phyloP scores from a whole-genome alignment of 805 yeast species.

The Wickerhamiella azyma region DNA sequence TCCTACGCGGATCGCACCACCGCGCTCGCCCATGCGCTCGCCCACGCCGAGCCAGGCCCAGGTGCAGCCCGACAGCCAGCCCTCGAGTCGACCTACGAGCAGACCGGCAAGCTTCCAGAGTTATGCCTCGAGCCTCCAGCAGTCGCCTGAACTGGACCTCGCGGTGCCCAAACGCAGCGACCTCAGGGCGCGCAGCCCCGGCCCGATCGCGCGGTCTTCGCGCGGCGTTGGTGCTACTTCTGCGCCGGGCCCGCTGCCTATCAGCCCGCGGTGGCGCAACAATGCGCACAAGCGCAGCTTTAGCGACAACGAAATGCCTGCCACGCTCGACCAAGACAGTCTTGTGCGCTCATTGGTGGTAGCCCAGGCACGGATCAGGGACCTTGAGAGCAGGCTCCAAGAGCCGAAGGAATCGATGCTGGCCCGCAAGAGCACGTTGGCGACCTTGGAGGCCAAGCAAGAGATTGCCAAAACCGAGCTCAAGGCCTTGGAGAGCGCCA shows the following conservation, averaged over 20 bases:
- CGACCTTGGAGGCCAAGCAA: slow-evolving; percentile 25
- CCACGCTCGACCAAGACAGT: slow-evolving; percentile 6
- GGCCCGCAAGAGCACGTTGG: slow-evolving; percentile 26
- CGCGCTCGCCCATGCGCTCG: slow-evolving; percentile 2
- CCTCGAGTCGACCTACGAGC: background rate
- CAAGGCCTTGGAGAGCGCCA: slow-evolving; percentile 28
- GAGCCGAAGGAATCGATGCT: slow-evolving; percentile 11
- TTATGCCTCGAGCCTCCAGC: background rate
- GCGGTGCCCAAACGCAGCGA: slow-evolving; percentile 5
- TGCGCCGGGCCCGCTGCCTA: slow-evolving; percentile 7
- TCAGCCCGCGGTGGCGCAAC: slow-evolving; percentile 1
- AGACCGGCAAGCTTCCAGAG: background rate
- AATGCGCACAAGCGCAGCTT: slow-evolving; percentile 16
- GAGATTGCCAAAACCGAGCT: slow-evolving; percentile 28
- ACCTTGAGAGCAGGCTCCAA: slow-evolving; percentile 17
- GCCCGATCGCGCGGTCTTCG: background rate
- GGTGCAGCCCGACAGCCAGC: background rate
- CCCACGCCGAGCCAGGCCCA: background rate
- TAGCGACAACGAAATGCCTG: slow-evolving; percentile 13
- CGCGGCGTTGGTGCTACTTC: background rate
- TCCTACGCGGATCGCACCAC: slow-evolving; percentile 1
- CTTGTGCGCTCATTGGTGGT: slow-evolving; percentile 18
- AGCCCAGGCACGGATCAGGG: slow-evolving; percentile 21
- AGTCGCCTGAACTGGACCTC: background rate
- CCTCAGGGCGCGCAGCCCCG: background rate